Evolutionary conservation across 257 asterid genomes (phyloP), one percentile per base, ranked within the genome.

Genomic region (Penstemon eatonii): DNA sequence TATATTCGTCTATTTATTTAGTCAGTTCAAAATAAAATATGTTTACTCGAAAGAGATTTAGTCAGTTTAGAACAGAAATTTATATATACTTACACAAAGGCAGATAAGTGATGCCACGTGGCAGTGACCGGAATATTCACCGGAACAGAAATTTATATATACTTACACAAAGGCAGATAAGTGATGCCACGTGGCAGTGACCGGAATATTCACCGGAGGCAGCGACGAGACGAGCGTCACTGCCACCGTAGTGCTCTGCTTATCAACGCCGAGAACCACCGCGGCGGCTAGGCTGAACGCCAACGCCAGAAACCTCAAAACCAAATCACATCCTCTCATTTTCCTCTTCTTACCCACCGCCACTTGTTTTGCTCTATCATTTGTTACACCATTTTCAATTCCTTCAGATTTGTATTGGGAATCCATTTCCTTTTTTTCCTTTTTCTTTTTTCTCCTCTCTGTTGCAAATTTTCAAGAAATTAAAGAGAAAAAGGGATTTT

Each of bases 141-240:
- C 43, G 96, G 86, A 47, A 25, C 33, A 25, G 1, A 25, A 25
- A 25, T 1, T 1, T 25, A 25, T 37, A 15, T 53, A 6, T 19
- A 73, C 92, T 82, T 61, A 86, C 91, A 81, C 83, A n/a, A 79
- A 81, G 60, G 93, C 87, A 4, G 96, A 86, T 77, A 86, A 42
- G 73, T 89, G 69, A 46, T 79, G 80, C 88, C 80, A 83, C 74
- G 83, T 86, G 4, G 96, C 91, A 5, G 89, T 62, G 56, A 75
- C 80, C 54, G 86, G 82, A 72, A 89, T 41, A 40, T 49, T 76
- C 4, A 86, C 18, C 43, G 96, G 86, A 47, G 96, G 92, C 15
- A 89, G 69, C 7, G 86, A 66, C 1, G 89, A 69, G 37, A 76
- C 75, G 42, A 89, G 42, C 11, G 75, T 11, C 40, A 89, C 10